These are phyloP conservation scores for Heimioporus sp. DNA, from an alignment of 768 basidiomycete genomes.

Conservation along the genomic window DNA sequence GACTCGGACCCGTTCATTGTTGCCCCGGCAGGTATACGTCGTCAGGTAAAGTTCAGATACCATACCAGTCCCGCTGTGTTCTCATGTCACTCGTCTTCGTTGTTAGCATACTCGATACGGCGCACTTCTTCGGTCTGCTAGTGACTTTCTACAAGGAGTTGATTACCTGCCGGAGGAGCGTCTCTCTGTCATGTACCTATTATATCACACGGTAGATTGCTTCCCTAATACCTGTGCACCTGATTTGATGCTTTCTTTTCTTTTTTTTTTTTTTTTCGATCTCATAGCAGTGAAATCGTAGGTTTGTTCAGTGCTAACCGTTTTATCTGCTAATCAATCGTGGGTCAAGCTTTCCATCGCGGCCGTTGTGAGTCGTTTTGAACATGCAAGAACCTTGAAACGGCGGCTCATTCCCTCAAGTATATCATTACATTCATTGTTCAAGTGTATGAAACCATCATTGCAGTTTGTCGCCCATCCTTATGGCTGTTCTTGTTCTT, in stretches of 20 bases:
- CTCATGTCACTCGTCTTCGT: background rate
- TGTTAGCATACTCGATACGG: conserved; percentile 9
- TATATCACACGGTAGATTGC: background rate
- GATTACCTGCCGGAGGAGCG: conserved; percentile 8
- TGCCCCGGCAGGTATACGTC: background rate
- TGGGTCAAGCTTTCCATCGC: too few species aligned
- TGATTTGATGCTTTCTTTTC: too few species aligned
- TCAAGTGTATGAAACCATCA: conserved; percentile 10
- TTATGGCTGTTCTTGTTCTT: background rate
- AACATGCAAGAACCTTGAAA: too few species aligned
- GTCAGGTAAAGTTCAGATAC: conserved; percentile 6
- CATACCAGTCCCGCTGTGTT: too few species aligned
- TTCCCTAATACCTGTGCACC: too few species aligned
- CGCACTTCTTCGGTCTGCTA: background rate
- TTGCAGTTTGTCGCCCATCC: too few species aligned
- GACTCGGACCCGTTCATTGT: too few species aligned
- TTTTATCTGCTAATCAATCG: too few species aligned
- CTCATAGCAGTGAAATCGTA: too few species aligned
- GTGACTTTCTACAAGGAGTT: conserved; percentile 1
- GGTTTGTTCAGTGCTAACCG: too few species aligned
- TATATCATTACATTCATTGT: conserved; percentile 18
- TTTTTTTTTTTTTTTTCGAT: too few species aligned
- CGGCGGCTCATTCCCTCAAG: conserved; percentile 3
- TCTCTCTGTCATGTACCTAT: background rate
- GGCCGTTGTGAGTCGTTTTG: too few species aligned